These are phyloP conservation scores for Yarrowia divulgata DNA, from an alignment of 805 yeast genomes.

Conservation along the genomic window DNA sequence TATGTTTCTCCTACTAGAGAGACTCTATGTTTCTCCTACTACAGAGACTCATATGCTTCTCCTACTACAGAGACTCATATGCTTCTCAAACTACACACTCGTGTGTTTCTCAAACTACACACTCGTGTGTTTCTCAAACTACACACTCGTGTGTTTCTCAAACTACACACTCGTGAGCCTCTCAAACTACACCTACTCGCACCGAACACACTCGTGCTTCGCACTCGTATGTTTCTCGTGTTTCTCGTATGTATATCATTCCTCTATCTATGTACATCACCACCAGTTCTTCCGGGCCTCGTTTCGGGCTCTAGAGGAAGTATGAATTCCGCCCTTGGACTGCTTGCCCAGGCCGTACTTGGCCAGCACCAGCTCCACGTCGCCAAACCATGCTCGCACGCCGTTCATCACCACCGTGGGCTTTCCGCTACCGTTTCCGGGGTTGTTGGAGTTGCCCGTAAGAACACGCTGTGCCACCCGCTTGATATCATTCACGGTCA, in stretches of 20 bases:
- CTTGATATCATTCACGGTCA: constrained; percentile 72
- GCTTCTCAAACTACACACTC: no score
- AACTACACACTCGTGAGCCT: no score
- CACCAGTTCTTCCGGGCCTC: constrained; percentile 38
- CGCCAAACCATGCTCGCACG: constrained; percentile 83
- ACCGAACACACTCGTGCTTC: no score
- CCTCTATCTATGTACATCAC: constrained; percentile 30
- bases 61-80: no score
- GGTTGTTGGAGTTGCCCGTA: constrained; percentile 63
- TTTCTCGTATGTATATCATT: neutral
- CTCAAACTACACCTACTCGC: no score
- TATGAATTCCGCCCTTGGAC: constrained; percentile 36
- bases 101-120: no score
- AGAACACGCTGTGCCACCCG: constrained; percentile 77
- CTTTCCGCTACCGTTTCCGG: constrained; percentile 61
- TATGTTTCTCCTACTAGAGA: no score
- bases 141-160: no score
- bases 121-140: no score
- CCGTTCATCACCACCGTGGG: constrained; percentile 95
- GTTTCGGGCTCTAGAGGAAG: constrained; percentile 21
- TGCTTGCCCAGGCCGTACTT: constrained; percentile 74
- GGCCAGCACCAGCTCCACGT: constrained; percentile 68
- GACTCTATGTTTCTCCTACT: no score
- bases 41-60: no score
- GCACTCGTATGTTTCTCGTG: no score